Conservation (phyloP, 257 asterid species). For the Capsicum rhomboideum region DNA sequence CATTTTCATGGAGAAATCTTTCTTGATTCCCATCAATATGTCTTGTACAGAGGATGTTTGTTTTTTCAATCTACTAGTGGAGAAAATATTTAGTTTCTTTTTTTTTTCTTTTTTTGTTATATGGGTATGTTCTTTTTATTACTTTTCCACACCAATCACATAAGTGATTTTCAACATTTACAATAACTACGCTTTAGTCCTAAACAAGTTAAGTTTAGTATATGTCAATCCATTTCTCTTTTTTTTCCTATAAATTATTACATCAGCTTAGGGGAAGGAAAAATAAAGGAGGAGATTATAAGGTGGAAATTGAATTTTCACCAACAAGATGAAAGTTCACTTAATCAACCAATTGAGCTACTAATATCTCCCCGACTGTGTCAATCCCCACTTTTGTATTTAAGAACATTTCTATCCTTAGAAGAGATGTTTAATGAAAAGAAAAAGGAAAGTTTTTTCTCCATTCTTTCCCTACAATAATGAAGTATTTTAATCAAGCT, state of each 20-base stretch:
- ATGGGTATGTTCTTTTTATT: neutral
- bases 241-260: no score
- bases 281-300: no score
- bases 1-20: neutral
- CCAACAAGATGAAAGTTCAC: no score
- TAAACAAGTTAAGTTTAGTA: no score
- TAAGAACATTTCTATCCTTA: neutral
- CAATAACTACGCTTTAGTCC: neutral
- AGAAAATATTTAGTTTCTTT: neutral
- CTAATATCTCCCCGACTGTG: no score
- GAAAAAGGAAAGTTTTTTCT: neutral
- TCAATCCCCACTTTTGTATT: neutral
- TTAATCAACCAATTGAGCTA: no score
- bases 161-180: neutral
- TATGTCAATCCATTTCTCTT: no score
- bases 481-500: neutral
- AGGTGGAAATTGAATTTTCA: no score
- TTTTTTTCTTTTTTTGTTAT: neutral
- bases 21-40: conserved; percentile 8
- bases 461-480: neutral
- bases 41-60: conserved; percentile 29
- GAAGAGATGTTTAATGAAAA: neutral
- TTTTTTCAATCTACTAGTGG: conserved; percentile 5
- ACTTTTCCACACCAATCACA: neutral
- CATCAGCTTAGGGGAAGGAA: no score